Evolutionary conservation across 169 alveolate genomes (phyloP), one percentile per base, ranked within the genome.

Genomic region (Besnoitia besnoiti): DNA sequence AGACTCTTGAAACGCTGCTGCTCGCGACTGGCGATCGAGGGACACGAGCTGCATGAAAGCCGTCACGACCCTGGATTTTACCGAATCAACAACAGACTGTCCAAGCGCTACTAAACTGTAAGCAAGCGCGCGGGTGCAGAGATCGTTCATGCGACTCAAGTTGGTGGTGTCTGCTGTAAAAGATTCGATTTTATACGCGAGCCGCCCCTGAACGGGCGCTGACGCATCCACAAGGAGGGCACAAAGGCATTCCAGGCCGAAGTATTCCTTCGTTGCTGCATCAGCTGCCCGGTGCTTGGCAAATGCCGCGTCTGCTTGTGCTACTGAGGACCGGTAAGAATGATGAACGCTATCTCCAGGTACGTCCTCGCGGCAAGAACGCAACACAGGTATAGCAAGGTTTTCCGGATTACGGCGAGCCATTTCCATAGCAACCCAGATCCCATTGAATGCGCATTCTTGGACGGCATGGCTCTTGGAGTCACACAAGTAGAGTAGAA

Each of bases 341-440:
- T 14, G 19, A 21, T 42, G 87, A 39, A 77, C 59, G 5, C 27
- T 77, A 5, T 39, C 87, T 1, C 61, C 87, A 8, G 87, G 49
- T 30, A 39, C 87, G 39, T 77, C 87, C 40, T 77, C 87, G 35
- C 59, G 10, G 35, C 87, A 77, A 30, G 59, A 77, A 7, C 87
- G 87, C 37, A 77, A 35, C 2, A 77, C 87, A 24, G 87, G 87
- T 10, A 77, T 39, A 8, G 87, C 87, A 37, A 21, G 40, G 19
- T 3, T 37, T 39, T 77, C 87, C 10, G 87, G 87, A 40, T 24
- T 77, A 27, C 87, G 49, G 14, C n/a, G 55, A 30, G 61, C 87
- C 50, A 77, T 42, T 37, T 77, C 87, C 59, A 77, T 40, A 42
- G 87, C 87, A 10, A 77, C 47, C 87, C 87, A 77, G 44, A 77